phyloP scores from a whole-genome alignment of 192 early-diverging fungal genomes.

The Umbelopsis ramanniana region DNA sequence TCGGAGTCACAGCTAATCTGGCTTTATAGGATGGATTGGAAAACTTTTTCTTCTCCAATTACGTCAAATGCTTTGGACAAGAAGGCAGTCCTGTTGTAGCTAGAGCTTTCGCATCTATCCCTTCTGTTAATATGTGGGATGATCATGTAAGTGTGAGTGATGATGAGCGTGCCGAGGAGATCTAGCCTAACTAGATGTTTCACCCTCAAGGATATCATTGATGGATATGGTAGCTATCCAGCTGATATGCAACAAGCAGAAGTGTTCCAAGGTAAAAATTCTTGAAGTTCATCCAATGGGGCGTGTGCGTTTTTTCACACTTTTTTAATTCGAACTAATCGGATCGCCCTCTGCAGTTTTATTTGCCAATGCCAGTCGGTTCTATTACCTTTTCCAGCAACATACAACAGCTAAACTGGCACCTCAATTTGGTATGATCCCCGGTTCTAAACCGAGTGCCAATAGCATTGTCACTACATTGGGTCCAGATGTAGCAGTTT shows the following conservation, averaged over 20 bases:
- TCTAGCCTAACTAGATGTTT: neutral
- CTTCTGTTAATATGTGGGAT: slow-evolving; percentile 79
- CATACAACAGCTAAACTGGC: slow-evolving; percentile 68
- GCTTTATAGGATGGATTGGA: slow-evolving; percentile 28
- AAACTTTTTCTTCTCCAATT: slow-evolving; percentile 40
- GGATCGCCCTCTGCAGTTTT: slow-evolving; percentile 42
- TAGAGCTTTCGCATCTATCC: slow-evolving; percentile 76
- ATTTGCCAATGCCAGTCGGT: slow-evolving; percentile 69
- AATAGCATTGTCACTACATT: slow-evolving; percentile 70
- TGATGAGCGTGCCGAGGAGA: neutral
- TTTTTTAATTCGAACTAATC: neutral
- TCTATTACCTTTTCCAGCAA: slow-evolving; percentile 87
- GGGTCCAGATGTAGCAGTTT: slow-evolving; percentile 65
- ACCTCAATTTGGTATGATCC: slow-evolving; percentile 59
- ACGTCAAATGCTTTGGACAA: slow-evolving; percentile 35
- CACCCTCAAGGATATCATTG: slow-evolving; percentile 62
- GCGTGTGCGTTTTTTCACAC: neutral
- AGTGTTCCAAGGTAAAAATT: slow-evolving; percentile 66
- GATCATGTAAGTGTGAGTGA: slow-evolving; percentile 65
- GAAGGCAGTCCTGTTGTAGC: slow-evolving; percentile 45
- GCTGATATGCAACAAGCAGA: slow-evolving; percentile 68
- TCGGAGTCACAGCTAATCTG: neutral
- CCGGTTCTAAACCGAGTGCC: slow-evolving; percentile 41
- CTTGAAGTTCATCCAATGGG: neutral
- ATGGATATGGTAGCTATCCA: slow-evolving; percentile 87